Evolutionary conservation across 2,329 filamentous ascomycete genomes (phyloP).

Genomic region (Calonectria henricotiae): DNA sequence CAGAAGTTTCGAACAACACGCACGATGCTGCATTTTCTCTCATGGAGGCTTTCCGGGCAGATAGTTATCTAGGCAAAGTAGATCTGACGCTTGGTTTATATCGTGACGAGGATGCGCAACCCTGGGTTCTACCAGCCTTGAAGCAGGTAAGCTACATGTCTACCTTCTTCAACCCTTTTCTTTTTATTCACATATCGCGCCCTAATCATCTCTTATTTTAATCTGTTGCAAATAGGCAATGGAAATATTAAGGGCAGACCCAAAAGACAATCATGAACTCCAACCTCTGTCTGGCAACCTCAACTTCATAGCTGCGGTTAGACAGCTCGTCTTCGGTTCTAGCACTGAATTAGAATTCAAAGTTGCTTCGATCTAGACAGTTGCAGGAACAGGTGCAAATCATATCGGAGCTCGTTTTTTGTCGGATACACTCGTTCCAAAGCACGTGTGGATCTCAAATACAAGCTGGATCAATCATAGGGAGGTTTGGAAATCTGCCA

Average conservation of each 20-base stretch:
- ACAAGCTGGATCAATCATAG: constrained; percentile 67
- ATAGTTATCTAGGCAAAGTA: constrained; percentile 54
- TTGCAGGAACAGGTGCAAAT: constrained; percentile 59
- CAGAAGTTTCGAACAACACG: neutral
- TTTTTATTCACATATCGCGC: neutral
- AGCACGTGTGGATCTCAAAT: constrained; percentile 53
- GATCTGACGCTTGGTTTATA: constrained; percentile 78
- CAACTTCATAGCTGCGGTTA: constrained; percentile 46
- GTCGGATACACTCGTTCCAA: constrained; percentile 42
- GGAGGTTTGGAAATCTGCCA: constrained; percentile 53
- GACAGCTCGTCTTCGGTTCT: neutral
- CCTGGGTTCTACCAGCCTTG: constrained; percentile 92
- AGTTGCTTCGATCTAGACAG: constrained; percentile 55
- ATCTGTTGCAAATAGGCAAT: constrained; percentile 76
- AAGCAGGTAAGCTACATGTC: constrained; percentile 77
- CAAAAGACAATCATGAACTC: constrained; percentile 90
- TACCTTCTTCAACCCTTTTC: neutral
- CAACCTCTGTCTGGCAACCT: constrained; percentile 70
- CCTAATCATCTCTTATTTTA: neutral
- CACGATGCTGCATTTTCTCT: neutral
- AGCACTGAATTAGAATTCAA: neutral
- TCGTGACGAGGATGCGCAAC: constrained; percentile 89
- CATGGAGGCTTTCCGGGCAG: neutral
- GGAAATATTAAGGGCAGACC: constrained; percentile 81
- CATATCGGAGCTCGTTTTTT: constrained; percentile 54